These are phyloP conservation scores for Lichenothelia convexa DNA, from an alignment of 495 filamentous ascomycete species.

Conservation along the genomic window DNA sequence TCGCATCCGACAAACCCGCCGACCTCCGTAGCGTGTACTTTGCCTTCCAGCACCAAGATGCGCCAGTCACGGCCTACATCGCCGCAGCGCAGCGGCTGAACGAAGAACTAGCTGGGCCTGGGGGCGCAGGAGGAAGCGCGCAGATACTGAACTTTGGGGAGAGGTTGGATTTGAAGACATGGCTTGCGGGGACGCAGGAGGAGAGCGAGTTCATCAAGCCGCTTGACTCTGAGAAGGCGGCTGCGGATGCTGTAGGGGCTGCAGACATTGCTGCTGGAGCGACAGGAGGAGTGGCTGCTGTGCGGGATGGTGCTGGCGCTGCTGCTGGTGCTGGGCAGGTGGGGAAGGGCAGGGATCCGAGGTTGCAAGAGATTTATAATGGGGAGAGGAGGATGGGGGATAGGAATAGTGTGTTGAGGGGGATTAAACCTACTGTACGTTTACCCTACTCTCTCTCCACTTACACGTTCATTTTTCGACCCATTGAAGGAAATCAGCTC, in stretches of 20 bases:
- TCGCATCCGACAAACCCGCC: slow-evolving; percentile 50
- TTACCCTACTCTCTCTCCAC: not conserved
- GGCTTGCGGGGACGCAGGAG: slow-evolving; percentile 75
- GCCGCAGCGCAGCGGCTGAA: slow-evolving; percentile 62
- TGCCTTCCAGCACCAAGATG: slow-evolving; percentile 81
- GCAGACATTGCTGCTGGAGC: slow-evolving; percentile 35
- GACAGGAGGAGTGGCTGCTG: slow-evolving; percentile 14
- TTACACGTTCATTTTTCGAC: not conserved
- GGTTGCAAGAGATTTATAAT: slow-evolving; percentile 73
- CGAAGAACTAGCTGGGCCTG: slow-evolving; percentile 47
- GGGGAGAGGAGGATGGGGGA: slow-evolving; percentile 83
- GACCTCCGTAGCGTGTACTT: slow-evolving; percentile 91
- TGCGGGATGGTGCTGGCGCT: slow-evolving; percentile 16
- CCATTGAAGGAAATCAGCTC: not conserved
- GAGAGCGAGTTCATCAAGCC: slow-evolving; percentile 85
- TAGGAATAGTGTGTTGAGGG: slow-evolving; percentile 69
- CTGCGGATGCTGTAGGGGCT: slow-evolving; percentile 25
- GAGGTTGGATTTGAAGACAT: slow-evolving; percentile 73
- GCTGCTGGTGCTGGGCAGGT: slow-evolving; percentile 33
- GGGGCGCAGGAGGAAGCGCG: slow-evolving; percentile 37
- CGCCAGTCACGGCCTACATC: slow-evolving; percentile 76
- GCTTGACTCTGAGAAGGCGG: slow-evolving; percentile 41
- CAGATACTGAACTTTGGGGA: slow-evolving; percentile 80
- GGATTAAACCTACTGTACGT: slow-evolving; percentile 76
- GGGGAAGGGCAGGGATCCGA: slow-evolving; percentile 51